Base-by-base conservation (phyloP, 164 flowering plant species). In the Nymphaea thermarum region DNA sequence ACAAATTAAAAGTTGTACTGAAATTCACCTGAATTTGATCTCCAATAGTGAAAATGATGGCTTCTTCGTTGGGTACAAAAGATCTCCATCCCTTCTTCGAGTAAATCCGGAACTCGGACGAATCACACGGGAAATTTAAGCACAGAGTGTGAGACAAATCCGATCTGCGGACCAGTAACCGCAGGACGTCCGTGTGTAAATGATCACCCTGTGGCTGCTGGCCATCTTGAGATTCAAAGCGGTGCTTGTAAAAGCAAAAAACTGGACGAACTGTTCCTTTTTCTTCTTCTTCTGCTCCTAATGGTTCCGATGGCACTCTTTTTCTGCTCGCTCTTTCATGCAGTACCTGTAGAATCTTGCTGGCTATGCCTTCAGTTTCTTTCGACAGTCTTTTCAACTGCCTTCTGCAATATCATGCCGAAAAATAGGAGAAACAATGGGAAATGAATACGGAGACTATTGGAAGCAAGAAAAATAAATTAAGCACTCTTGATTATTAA, bases 1-100 rank as follows among this genome's bases (percentile, higher is more conserved):
- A 25, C 36, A 25, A 25, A 25, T 25, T 25, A 25, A 25, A 25
- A 25, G 36, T 25, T 25, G 14, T 36, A 3, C 0, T 3, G 43
- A 62, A 53, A 73, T 10, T 55, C 78, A 90, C 98, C 95, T 90
- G 96, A 4, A 83, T 71, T 69, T 82, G 91, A 73, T 93, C 96
- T 15, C 98, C 98, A 65, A 82, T 43, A 1, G 96, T 93, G 75
- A 93, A 65, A 18, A 90, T 67, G 2, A 90, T 42, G 12, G 93
- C 86, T 67, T 80, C 78, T 60, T 71, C 55, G 12, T 71, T 74
- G 0, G 95, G 93, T 67, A 64, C 63, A 62, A 93, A 93, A 63
- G 95, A 87, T 6, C 80, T 67, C 96, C 93, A 90, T 3, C 95
- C 93, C 77, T 84, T 88, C 87, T 87, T 90, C 5, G 72, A 83